These are phyloP conservation scores for Mycena indigotica DNA, from an alignment of 768 basidiomycete species.

Conservation along the genomic window DNA sequence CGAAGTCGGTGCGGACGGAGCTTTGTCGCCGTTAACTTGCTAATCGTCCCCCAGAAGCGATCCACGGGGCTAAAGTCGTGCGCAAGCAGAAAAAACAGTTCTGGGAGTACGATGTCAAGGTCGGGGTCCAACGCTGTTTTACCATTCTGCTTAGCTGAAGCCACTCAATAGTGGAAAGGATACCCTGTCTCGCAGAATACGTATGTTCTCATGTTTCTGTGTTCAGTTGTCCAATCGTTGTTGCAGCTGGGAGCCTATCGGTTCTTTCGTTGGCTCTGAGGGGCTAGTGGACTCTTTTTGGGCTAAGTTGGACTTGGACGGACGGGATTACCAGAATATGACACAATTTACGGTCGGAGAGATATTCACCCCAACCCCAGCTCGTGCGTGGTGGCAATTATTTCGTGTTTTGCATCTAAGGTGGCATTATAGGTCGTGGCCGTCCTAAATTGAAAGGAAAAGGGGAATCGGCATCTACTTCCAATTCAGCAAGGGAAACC, in stretches of 20 bases:
- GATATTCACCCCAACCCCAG: slow-evolving; percentile 48
- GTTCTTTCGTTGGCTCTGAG: slow-evolving; percentile 61
- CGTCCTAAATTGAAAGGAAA: slow-evolving; percentile 12
- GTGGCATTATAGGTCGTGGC: slow-evolving; percentile 24
- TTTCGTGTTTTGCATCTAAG: background rate
- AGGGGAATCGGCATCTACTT: slow-evolving; percentile 12
- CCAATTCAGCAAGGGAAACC: slow-evolving; percentile 12
- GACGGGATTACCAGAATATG: slow-evolving; percentile 53
- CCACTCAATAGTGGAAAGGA: slow-evolving; percentile 57
- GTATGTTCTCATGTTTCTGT: slow-evolving; percentile 38
- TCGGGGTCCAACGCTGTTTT: slow-evolving; percentile 30
- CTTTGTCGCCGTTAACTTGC: too few species aligned
- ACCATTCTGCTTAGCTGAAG: slow-evolving; percentile 2
- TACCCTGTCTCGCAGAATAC: slow-evolving; percentile 57
- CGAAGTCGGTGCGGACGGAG: slow-evolving; percentile 60
- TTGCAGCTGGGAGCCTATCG: slow-evolving; percentile 66
- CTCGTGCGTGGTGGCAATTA: slow-evolving; percentile 54
- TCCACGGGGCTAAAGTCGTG: slow-evolving; percentile 54
- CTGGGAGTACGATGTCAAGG: slow-evolving; percentile 65
- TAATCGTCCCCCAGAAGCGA: slow-evolving; percentile 44
- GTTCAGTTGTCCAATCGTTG: slow-evolving; percentile 9
- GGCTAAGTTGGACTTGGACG: slow-evolving; percentile 46
- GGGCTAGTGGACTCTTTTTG: slow-evolving; percentile 56
- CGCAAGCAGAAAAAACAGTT: slow-evolving; percentile 43
- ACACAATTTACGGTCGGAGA: slow-evolving; percentile 56